These are phyloP conservation scores for Pichia nanzhaoensis DNA, from an alignment of 805 yeast species.

Conservation along the genomic window DNA sequence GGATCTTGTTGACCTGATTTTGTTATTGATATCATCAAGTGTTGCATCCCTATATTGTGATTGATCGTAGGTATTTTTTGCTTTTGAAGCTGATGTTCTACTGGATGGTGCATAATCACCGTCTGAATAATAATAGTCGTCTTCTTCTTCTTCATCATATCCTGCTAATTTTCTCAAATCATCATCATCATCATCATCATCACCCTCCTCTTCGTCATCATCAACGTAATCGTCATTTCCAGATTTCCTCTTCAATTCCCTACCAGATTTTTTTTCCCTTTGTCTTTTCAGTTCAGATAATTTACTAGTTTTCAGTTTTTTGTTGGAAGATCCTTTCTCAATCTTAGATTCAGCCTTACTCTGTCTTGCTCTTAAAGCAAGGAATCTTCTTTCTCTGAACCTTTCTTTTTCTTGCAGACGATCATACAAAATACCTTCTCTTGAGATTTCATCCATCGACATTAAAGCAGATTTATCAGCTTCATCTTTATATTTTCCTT, in stretches of 20 bases:
- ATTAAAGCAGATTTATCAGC: constrained; percentile 59
- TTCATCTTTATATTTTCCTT: constrained; percentile 83
- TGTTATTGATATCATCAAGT: constrained; percentile 56
- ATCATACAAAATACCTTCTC: constrained; percentile 87
- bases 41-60: constrained; percentile 37
- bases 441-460: constrained; percentile 82
- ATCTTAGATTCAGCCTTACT: constrained; percentile 35
- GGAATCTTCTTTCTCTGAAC: constrained; percentile 73
- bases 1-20: constrained; percentile 69
- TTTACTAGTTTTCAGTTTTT: constrained; percentile 29
- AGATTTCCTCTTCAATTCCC: constrained; percentile 11
- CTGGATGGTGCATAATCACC: constrained; percentile 15
- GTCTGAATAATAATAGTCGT: constrained; percentile 24
- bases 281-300: constrained; percentile 32
- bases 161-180: constrained; percentile 36
- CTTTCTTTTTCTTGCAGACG: constrained; percentile 90
- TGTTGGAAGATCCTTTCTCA: constrained; percentile 23
- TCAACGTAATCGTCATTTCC: constrained; percentile 5
- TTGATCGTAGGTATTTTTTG: constrained; percentile 36
- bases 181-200: constrained; percentile 33
- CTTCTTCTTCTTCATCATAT: constrained; percentile 32
- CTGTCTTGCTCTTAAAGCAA: constrained; percentile 74
- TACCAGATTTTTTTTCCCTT: constrained; percentile 28
- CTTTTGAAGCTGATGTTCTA: constrained; percentile 26
- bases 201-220: constrained; percentile 31